These are phyloP conservation scores for Scheffersomyces stipitis DNA, from an alignment of 805 yeast species.

Conservation along the genomic window DNA sequence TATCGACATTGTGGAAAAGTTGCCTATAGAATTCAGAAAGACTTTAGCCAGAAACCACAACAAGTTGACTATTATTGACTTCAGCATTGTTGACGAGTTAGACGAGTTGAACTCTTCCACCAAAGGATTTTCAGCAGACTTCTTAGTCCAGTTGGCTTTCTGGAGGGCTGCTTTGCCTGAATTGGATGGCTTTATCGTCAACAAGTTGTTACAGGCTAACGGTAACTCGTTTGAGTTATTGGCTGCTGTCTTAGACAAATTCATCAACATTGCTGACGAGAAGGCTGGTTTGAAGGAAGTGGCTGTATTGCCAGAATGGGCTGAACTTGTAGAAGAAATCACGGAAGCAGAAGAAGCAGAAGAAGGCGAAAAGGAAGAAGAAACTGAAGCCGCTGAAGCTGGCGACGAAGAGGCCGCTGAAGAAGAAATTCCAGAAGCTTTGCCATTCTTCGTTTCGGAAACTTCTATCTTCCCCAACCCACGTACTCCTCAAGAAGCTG, in stretches of 20 bases:
- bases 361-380: conserved; percentile 16
- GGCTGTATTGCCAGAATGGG: conserved; percentile 32
- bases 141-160: conserved; percentile 77
- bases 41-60: conserved; percentile 52
- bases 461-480: conserved; percentile 67
- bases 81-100: conserved; percentile 60
- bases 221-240: conserved; percentile 81
- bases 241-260: conserved; percentile 66
- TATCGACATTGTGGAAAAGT: conserved; percentile 50
- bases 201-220: conserved; percentile 75
- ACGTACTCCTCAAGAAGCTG: conserved; percentile 38
- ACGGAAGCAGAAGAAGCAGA: conserved; percentile 26
- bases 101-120: conserved; percentile 53
- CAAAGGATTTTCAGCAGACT: conserved; percentile 67
- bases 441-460: conserved; percentile 59
- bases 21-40: conserved; percentile 55
- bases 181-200: conserved; percentile 63
- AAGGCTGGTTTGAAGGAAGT: conserved; percentile 40
- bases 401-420: conserved; percentile 27
- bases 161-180: conserved; percentile 71
- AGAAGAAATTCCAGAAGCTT: conserved; percentile 15
- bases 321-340: conserved; percentile 33
- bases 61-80: conserved; percentile 59
- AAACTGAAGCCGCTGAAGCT: conserved; percentile 9
- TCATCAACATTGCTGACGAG: conserved; percentile 59